A percentile compares a stretch with the other conserved stretches of the same genome.
Conservation (phyloP, 345 rosid genomes). For the rapeseed (Brassica napus) region DNA sequence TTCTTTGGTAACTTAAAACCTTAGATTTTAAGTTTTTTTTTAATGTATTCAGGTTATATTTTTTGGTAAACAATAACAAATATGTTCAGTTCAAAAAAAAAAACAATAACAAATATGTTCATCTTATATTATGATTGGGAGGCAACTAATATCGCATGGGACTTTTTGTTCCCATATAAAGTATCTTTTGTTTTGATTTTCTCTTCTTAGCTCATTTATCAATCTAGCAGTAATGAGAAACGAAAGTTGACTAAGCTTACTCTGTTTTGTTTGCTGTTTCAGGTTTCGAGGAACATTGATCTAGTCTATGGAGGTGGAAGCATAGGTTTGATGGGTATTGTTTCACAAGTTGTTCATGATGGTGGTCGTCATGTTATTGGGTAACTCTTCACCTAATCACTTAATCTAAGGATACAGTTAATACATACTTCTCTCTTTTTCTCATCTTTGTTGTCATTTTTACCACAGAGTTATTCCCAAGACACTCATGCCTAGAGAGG, state of each 20-base stretch:
- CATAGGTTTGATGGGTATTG: slow-evolving; percentile 97
- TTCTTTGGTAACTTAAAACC: slow-evolving; percentile 9
- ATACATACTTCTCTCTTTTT: slow-evolving; percentile 6
- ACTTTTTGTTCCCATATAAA: slow-evolving; percentile 27
- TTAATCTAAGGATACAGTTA: neutral
- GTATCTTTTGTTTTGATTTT: neutral
- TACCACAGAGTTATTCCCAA: slow-evolving; percentile 94
- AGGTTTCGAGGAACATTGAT: slow-evolving; percentile 98
- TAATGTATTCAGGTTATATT: too few species aligned
- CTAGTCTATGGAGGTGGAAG: slow-evolving; percentile 99
- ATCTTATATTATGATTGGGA: slow-evolving; percentile 18
- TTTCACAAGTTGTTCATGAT: slow-evolving; percentile 98
- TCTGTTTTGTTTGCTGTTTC: slow-evolving; percentile 27
- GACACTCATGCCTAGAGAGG: slow-evolving; percentile 99
- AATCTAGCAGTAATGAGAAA: neutral
- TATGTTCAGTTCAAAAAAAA: neutral
- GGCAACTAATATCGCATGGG: slow-evolving; percentile 20
- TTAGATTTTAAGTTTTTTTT: too few species aligned
- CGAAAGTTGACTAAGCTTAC: neutral
- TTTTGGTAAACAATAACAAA: too few species aligned
- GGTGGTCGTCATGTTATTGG: slow-evolving; percentile 99
- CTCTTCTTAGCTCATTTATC: neutral
- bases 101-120: neutral
- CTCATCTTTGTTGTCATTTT: slow-evolving; percentile 1
- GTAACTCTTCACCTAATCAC: slow-evolving; percentile 39